Base-by-base conservation (phyloP, 1,284 basidiomycete genomes). In the Boletus mariae region DNA sequence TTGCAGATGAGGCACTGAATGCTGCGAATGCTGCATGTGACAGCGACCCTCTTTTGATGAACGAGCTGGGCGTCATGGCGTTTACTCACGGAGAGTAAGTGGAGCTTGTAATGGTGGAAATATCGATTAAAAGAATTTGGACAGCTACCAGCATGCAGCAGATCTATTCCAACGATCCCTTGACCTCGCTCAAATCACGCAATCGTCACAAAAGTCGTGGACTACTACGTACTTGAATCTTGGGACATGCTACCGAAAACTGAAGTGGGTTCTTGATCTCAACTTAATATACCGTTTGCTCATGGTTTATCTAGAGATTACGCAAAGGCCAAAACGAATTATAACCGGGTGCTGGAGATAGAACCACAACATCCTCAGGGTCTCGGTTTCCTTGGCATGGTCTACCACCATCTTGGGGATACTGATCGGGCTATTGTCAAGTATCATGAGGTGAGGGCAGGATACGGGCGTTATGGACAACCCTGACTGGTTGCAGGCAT, bases 31-130 rank as follows among this genome's bases (percentile, higher is more conserved):
- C 79, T 1, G 85, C 96, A 71, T 94, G 93, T 66, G 79, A 87
- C 51, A 80, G 82, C 3, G 97, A 99, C 68, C 94, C 97, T 23
- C 74, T 98, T 49, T 75, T 98, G 32, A 77, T 89, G 49, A 98
- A 99, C 67, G 97, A 99, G 73, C 77, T 90, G 5, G 97, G 94
- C 3, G 93, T 98, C 0, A 90, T 97, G 74, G 87, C 88, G 4
- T 98, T 90, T 71, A 90, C 92, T 63, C 86, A 85, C 49, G 86
- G 84, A 69, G 77, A 90, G 90, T 94, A 65, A 68, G 88, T 80
- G 10, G 51, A 58, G 31, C 34, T 55, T 35, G 51, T 31, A 26
- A 49, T 17, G 1, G 38, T 23, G 32, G 45, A 42, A 52, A 51
- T 31, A 52, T 20, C 23, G 49, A 51, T 48, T 35, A 17, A 43